Evolutionary conservation across 192 early-diverging fungal species (phyloP).

Genomic region (Dissophora globulifera): DNA sequence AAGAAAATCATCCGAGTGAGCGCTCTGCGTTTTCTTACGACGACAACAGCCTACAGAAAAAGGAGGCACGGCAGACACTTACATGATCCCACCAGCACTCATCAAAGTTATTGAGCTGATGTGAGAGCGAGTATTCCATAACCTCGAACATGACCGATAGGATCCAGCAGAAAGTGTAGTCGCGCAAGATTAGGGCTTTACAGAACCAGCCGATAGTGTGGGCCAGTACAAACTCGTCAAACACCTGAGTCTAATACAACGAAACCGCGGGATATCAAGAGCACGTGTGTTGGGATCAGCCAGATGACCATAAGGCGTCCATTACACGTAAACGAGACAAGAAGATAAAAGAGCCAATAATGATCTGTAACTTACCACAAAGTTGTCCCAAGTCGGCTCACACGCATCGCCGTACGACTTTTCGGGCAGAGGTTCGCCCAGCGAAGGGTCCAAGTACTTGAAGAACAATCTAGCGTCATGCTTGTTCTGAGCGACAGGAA

Average conservation of each 20-base stretch:
- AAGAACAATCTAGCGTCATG: slow-evolving; percentile 84
- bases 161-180: slow-evolving; percentile 97
- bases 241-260: slow-evolving; percentile 73
- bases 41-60: too few relatives aligned
- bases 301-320: slow-evolving; percentile 9
- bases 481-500: slow-evolving; percentile 72
- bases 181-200: slow-evolving; percentile 92
- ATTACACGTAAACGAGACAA: too few relatives aligned
- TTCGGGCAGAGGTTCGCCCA: slow-evolving; percentile 89
- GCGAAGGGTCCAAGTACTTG: slow-evolving; percentile 78
- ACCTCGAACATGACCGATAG: slow-evolving; percentile 94
- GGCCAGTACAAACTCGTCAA: slow-evolving; percentile 92
- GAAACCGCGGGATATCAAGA: background rate
- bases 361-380: slow-evolving; percentile 64
- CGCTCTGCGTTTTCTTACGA: too few relatives aligned
- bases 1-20: too few relatives aligned
- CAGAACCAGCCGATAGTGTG: slow-evolving; percentile 95
- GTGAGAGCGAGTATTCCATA: slow-evolving; percentile 93
- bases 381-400: slow-evolving; percentile 77
- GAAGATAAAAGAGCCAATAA: slow-evolving; percentile 17
- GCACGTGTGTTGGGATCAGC: background rate
- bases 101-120: slow-evolving; percentile 97
- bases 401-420: slow-evolving; percentile 92
- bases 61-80: too few relatives aligned
- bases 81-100: slow-evolving; percentile 99